These are phyloP conservation scores for Rosa hybrid DNA, from an alignment of 331 rosid genomes.

Conservation along the genomic window DNA sequence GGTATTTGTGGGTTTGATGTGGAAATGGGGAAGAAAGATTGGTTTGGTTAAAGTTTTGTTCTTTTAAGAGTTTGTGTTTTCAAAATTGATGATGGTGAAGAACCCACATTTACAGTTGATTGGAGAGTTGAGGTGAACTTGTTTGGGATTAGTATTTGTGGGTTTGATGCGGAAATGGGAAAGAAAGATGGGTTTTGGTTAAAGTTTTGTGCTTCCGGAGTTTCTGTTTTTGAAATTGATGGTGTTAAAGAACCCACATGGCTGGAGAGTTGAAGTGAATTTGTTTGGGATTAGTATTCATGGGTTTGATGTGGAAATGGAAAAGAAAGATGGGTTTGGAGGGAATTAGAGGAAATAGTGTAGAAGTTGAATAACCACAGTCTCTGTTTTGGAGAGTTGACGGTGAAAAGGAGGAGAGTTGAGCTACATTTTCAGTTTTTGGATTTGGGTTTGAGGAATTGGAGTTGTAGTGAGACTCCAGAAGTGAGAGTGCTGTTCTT, in stretches of 20 bases:
- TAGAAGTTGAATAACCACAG: neutral
- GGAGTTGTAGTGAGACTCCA: neutral
- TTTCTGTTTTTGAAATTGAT: constrained; percentile 4
- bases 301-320: neutral
- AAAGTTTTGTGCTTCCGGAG: neutral
- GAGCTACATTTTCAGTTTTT: neutral
- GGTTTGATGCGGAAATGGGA: neutral
- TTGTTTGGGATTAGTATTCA: neutral
- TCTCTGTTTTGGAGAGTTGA: neutral
- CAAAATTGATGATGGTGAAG: neutral
- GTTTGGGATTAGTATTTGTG: neutral
- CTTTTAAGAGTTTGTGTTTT: constrained; percentile 3
- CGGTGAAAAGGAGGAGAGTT: neutral
- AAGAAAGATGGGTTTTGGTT: constrained; percentile 15
- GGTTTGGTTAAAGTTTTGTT: constrained; percentile 19
- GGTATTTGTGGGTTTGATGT: neutral
- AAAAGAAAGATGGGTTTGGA: neutral
- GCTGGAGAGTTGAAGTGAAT: neutral
- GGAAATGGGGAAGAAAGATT: neutral
- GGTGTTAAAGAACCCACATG: neutral
- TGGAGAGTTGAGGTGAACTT: neutral
- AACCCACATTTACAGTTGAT: neutral
- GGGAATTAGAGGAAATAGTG: neutral
- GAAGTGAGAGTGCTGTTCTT: neutral
- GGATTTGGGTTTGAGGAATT: neutral